Conservation (phyloP, 768 basidiomycete species). For the Collybia mongolica region DNA sequence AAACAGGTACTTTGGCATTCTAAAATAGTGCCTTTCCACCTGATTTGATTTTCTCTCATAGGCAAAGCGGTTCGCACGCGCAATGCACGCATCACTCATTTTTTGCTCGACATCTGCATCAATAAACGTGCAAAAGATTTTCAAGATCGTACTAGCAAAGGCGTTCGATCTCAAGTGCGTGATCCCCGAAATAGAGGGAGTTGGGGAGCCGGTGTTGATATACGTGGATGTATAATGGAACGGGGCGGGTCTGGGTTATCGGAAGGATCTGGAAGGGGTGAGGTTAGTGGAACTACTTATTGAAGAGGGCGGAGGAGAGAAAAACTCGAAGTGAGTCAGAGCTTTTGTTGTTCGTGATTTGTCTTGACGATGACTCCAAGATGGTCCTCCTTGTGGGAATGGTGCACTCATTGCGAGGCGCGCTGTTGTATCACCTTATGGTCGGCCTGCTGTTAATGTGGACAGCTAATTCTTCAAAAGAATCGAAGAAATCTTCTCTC, state of each 20-base stretch:
- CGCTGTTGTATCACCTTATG: slow-evolving; percentile 1
- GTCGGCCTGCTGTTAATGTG: background rate
- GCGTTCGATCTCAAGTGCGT: slow-evolving; percentile 99
- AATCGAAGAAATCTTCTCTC: background rate
- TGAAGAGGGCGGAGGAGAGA: slow-evolving; percentile 26
- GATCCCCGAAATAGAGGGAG: slow-evolving; percentile 95
- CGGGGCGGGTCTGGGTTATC: slow-evolving; percentile 12
- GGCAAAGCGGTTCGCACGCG: slow-evolving; percentile 97
- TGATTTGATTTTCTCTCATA: slow-evolving; percentile 24
- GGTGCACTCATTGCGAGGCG: background rate
- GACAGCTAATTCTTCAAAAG: background rate
- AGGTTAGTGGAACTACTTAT: background rate
- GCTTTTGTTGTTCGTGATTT: background rate
- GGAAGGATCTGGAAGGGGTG: slow-evolving; percentile 6
- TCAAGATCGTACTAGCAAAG: slow-evolving; percentile 96
- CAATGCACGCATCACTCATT: slow-evolving; percentile 99
- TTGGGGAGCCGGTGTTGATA: slow-evolving; percentile 93
- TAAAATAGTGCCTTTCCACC: no score
- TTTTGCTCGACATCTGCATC: slow-evolving; percentile 99
- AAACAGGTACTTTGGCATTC: slow-evolving; percentile 64
- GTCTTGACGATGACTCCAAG: background rate
- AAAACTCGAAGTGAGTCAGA: slow-evolving; percentile 27
- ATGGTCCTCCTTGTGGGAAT: slow-evolving; percentile 4
- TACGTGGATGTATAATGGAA: slow-evolving; percentile 78
- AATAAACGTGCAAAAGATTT: slow-evolving; percentile 99